Evolutionary conservation across 1,139 yeast genomes (phyloP).

Genomic region (Pichia kudriavzevii): DNA sequence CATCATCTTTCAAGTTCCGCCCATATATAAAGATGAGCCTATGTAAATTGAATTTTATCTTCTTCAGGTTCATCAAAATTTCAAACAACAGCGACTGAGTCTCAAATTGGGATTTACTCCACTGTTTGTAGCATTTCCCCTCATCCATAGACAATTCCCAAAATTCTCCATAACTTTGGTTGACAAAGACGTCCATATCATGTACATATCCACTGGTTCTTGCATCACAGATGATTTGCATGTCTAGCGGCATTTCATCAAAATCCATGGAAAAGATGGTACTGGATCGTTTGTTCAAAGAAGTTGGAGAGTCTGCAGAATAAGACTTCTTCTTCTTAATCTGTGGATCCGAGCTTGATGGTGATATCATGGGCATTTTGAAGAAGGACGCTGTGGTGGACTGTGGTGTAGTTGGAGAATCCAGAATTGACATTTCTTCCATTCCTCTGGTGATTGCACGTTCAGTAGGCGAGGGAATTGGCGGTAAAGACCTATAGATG

Average conservation of each 20-base stretch:
- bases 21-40: conserved; percentile 43
- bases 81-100: conserved; percentile 24
- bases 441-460: background rate
- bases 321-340: background rate
- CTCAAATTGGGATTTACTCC: conserved; percentile 24
- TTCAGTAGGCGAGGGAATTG: conserved; percentile 4
- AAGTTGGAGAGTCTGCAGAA: too few species aligned
- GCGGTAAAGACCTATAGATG: background rate
- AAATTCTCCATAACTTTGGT: conserved; percentile 21
- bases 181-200: conserved; percentile 18
- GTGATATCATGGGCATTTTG: conserved; percentile 13
- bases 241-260: conserved; percentile 17
- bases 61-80: conserved; percentile 15
- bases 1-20: conserved; percentile 17
- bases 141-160: conserved; percentile 25
- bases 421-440: background rate
- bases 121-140: conserved; percentile 14
- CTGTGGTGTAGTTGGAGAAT: too few species aligned
- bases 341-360: conserved; percentile 2
- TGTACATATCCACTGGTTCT: conserved; percentile 21
- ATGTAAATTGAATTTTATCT: conserved; percentile 37
- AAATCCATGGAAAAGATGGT: background rate
- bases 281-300: conserved; percentile 10
- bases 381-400: conserved; percentile 5
- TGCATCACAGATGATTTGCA: conserved; percentile 22